A percentile compares a stretch with the other conserved stretches of the same genome.
Conservation (phyloP, 257 asterid genomes). For the Leptodermis oblonga region DNA sequence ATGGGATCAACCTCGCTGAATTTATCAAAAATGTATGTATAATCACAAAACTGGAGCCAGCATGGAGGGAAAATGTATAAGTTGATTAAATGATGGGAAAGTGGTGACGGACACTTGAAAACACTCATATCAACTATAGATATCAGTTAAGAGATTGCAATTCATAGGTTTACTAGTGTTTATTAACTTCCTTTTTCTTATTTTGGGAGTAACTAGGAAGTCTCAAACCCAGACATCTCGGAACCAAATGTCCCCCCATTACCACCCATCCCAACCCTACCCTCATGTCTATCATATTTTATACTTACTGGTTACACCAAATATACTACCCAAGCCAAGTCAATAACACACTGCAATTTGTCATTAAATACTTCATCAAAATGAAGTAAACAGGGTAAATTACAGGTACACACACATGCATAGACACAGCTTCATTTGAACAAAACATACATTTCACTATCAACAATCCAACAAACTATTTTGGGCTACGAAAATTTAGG, state of each 20-base stretch:
- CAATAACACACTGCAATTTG: background rate
- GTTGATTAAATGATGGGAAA: background rate
- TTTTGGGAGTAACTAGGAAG: too few relatives aligned
- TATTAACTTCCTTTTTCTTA: too few relatives aligned
- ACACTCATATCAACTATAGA: background rate
- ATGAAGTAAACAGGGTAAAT: background rate
- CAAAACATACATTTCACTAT: too few relatives aligned
- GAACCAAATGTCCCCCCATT: too few relatives aligned
- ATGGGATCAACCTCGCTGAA: constrained; percentile 91
- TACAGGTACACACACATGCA: background rate
- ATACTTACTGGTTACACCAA: background rate
- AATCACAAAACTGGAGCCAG: background rate
- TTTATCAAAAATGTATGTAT: background rate
- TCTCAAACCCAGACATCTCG: too few relatives aligned
- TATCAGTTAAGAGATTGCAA: background rate
- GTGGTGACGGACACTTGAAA: background rate
- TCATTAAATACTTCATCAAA: background rate
- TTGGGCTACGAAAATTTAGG: too few relatives aligned
- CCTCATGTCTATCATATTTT: too few relatives aligned
- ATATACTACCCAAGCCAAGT: background rate
- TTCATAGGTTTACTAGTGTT: background rate
- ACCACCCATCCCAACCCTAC: too few relatives aligned
- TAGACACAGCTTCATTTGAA: background rate
- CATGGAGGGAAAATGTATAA: background rate
- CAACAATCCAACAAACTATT: too few relatives aligned